phyloP scores from a whole-genome alignment of 2,329 filamentous ascomycete species.

The Rutstroemia sydowiana region DNA sequence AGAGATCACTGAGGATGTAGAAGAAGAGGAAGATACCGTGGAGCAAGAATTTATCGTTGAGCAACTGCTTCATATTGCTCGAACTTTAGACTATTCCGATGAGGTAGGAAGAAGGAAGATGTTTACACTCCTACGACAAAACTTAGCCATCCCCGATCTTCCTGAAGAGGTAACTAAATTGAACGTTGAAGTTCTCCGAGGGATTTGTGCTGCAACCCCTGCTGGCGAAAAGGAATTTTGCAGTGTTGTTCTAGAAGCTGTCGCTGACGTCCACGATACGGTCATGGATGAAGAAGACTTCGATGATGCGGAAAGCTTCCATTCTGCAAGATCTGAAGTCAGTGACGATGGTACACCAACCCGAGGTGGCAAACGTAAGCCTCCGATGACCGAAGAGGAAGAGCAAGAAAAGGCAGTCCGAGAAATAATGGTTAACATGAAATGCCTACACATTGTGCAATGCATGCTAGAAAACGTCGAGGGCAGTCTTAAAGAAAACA shows the following conservation, averaged over 20 bases:
- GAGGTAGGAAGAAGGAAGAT: constrained; percentile 93
- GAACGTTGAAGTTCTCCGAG: constrained; percentile 70
- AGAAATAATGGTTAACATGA: constrained; percentile 96
- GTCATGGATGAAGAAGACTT: constrained; percentile 63
- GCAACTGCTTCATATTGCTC: constrained; percentile 84
- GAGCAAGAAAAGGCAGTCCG: constrained; percentile 69
- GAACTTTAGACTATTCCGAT: constrained; percentile 94
- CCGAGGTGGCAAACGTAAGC: constrained; percentile 34
- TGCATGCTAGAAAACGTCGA: constrained; percentile 94
- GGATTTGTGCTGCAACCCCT: constrained; percentile 69
- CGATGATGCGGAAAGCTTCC: constrained; percentile 71
- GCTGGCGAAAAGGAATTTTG: constrained; percentile 77
- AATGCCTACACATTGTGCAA: constrained; percentile 93
- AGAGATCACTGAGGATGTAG: constrained; percentile 45
- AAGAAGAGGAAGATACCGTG: constrained; percentile 71
- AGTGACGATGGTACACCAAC: constrained; percentile 56
- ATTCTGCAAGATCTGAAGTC: constrained; percentile 83
- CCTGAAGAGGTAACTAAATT: constrained; percentile 92
- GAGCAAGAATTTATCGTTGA: constrained; percentile 95
- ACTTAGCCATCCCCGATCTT: constrained; percentile 75
- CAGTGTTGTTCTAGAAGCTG: constrained; percentile 80
- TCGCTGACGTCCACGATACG: constrained; percentile 93
- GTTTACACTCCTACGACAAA: constrained; percentile 83
- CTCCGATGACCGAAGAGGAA: constrained; percentile 53
- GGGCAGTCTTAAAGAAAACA: constrained; percentile 80